phyloP scores from a whole-genome alignment of 352 stramenopile species.

The Bremia lactucae region DNA sequence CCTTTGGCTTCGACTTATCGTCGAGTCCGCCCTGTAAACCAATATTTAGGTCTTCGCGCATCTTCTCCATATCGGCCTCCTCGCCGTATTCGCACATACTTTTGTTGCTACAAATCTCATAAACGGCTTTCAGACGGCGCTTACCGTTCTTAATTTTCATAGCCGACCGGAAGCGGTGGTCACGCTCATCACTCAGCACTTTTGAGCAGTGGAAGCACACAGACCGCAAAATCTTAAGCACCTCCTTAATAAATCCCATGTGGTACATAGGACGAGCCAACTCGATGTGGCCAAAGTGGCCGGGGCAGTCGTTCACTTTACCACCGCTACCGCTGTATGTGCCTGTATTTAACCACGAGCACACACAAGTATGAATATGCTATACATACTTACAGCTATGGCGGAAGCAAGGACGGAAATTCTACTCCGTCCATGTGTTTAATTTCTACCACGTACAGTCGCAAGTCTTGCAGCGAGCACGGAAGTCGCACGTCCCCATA shows the following conservation, averaged over 20 bases:
- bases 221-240: slow-evolving; percentile 88
- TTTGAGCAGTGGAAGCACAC: slow-evolving; percentile 98
- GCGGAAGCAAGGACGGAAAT: background rate
- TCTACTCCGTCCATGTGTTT: too few relatives aligned
- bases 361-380: slow-evolving; percentile 4
- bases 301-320: slow-evolving; percentile 95
- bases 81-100: slow-evolving; percentile 82
- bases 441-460: slow-evolving; percentile 58
- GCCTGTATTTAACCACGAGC: slow-evolving; percentile 13
- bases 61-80: slow-evolving; percentile 83
- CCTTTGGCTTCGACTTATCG: slow-evolving; percentile 74
- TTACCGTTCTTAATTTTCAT: slow-evolving; percentile 87
- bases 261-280: slow-evolving; percentile 95
- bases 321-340: slow-evolving; percentile 86
- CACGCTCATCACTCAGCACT: slow-evolving; percentile 88
- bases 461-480: slow-evolving; percentile 86
- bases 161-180: slow-evolving; percentile 65
- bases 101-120: slow-evolving; percentile 89
- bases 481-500: slow-evolving; percentile 91
- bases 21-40: slow-evolving; percentile 72
- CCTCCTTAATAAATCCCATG: slow-evolving; percentile 95
- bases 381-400: slow-evolving; percentile 2
- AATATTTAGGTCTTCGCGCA: slow-evolving; percentile 81
- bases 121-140: slow-evolving; percentile 89
- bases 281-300: slow-evolving; percentile 99